Base-by-base conservation (phyloP, 805 yeast species). In the Tetrapisispora pingtungensis region DNA sequence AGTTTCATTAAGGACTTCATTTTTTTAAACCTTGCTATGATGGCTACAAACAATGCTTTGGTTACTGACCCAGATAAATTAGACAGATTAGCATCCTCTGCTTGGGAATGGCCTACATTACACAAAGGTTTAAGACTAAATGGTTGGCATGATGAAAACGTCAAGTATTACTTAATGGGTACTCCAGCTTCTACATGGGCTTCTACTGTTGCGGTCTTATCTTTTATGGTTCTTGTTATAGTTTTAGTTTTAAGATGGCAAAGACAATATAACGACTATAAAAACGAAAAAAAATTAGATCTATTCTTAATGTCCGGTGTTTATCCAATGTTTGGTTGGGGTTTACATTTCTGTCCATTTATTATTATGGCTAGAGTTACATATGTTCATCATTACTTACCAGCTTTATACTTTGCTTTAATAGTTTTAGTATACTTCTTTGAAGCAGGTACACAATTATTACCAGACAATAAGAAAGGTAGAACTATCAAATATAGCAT, bases 41-140 rank as follows among this genome's bases (percentile, higher is more conserved):
- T 84, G 93, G 87, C 90, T n/a, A 81, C 90, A n/a, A 84, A 84
- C 61, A 84, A 84, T 56, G 94, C 89, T 0, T 72, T 84, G 58
- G 72, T 84, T 43, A 89, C 93, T 20, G 93, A 83, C 55, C 63
- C 73, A 3, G 93, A 84, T 52, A 84, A 83, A 56, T 74, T 70
- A 49, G 95, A 84, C 61, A 74, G 73, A 47, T 67, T 84, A 48
- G 78, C 88, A 4, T 83, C 93, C 14, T 65, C 74, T 42, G 84
- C 84, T 65, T 84, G 95, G 95, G 84, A 84, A 70, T 84, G 95
- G 95, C 95, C 95, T 45, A 75, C 84, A 19, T 70, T 84, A 58
- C 69, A 78, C 49, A 73, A 73, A 39, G 95, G 95, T 55, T 75
- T 84, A 54, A 76, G 95, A 69, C 70, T 84, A 68, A 80, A 87